Conservation (phyloP, 179 eudicot genomes). For the Spergularia azorica region DNA sequence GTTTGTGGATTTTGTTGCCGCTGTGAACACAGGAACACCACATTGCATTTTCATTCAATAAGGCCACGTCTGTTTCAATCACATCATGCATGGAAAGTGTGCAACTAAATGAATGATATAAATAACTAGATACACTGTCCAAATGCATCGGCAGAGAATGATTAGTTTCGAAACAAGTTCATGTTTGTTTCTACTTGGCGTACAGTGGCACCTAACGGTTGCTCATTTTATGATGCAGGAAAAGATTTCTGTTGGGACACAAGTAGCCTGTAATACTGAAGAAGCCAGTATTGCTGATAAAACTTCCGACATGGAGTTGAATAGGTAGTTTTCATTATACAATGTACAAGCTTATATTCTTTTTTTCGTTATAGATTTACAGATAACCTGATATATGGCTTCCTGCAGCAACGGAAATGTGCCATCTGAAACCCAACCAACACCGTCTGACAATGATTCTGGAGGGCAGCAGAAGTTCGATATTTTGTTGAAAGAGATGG, state of each 20-base stretch:
- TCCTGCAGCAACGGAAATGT: constrained; percentile 34
- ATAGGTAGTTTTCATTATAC: constrained; percentile 21
- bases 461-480: constrained; percentile 30
- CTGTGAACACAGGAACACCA: constrained; percentile 21
- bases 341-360: too few species aligned
- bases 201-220: not conserved
- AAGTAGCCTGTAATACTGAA: constrained; percentile 30
- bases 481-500: constrained; percentile 49
- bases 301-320: constrained; percentile 5
- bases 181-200: not conserved
- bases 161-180: not conserved
- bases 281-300: constrained; percentile 23
- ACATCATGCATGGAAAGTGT: not conserved
- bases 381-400: constrained; percentile 1
- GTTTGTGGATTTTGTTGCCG: constrained; percentile 25
- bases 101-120: not conserved
- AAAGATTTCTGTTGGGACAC: constrained; percentile 37
- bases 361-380: not conserved
- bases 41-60: not conserved
- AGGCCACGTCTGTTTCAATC: not conserved
- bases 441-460: constrained; percentile 16
- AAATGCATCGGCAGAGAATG: not conserved
- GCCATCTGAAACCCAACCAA: constrained; percentile 30
- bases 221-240: constrained; percentile 11
- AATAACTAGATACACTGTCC: not conserved